Evolutionary conservation across 2,329 filamentous ascomycete genomes (phyloP).

Genomic region (Colletotrichum melonis): DNA sequence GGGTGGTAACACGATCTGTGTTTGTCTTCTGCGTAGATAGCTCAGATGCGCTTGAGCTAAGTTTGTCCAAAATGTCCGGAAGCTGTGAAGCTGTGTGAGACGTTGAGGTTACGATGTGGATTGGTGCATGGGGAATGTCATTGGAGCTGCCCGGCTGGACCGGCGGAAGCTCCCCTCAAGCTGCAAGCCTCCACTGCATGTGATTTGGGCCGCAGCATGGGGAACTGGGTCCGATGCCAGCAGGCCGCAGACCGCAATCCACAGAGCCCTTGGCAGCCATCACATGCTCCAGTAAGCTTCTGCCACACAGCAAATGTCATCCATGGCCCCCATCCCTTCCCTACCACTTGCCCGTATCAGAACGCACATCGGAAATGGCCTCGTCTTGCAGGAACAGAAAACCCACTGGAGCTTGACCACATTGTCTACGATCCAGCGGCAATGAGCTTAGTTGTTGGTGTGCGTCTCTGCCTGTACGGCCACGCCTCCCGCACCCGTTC

Average conservation of each 20-base stretch:
- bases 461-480: background rate
- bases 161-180: conserved; percentile 3
- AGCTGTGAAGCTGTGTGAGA: background rate
- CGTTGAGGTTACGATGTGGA: background rate
- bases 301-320: conserved; percentile 4
- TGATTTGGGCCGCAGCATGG: conserved; percentile 22
- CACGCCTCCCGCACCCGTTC: background rate
- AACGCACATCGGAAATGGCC: background rate
- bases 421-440: background rate
- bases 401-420: background rate
- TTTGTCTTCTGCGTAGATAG: background rate
- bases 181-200: conserved; percentile 29
- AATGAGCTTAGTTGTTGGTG: background rate
- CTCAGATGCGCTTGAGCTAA: background rate
- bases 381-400: background rate
- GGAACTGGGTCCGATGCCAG: background rate
- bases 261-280: background rate
- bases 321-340: background rate
- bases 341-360: background rate
- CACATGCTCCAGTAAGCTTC: conserved; percentile 13
- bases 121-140: background rate
- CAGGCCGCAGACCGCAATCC: background rate
- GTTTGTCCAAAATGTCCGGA: background rate
- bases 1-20: background rate
- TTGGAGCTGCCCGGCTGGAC: conserved; percentile 11